These are phyloP conservation scores for Puccinia sorghi DNA, from an alignment of 1,284 basidiomycete species.

Conservation along the genomic window DNA sequence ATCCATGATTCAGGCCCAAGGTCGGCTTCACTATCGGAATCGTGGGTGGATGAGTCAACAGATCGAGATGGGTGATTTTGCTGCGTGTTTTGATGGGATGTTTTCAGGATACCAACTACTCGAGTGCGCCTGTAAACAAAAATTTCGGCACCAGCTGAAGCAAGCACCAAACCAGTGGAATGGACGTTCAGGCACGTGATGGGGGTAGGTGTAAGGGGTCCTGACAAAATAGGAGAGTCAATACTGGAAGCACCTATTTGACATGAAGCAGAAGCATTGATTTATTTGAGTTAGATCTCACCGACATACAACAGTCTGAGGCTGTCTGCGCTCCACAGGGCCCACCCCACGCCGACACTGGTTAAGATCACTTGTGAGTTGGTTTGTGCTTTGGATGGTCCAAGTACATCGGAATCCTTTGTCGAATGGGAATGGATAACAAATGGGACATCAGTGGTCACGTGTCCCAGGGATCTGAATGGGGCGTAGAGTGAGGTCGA, in stretches of 20 bases:
- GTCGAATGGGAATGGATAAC: constrained; percentile 80
- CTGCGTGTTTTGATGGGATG: neutral
- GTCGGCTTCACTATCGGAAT: constrained; percentile 10
- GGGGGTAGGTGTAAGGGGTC: constrained; percentile 40
- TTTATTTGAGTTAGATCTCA: constrained; percentile 60
- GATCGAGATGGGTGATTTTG: neutral
- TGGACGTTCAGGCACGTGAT: constrained; percentile 41
- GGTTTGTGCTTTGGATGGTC: constrained; percentile 60
- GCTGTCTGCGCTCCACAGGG: constrained; percentile 91
- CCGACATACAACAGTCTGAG: constrained; percentile 92
- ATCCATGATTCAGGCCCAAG: constrained; percentile 28
- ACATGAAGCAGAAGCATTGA: neutral
- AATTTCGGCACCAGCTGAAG: constrained; percentile 32
- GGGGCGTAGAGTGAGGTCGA: constrained; percentile 73
- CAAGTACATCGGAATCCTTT: constrained; percentile 70
- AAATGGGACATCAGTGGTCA: constrained; percentile 90
- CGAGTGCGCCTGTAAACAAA: constrained; percentile 36
- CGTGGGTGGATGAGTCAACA: neutral
- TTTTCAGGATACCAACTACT: constrained; percentile 17
- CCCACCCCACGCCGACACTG: constrained; percentile 87
- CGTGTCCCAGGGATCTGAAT: constrained; percentile 87
- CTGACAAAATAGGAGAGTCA: neutral
- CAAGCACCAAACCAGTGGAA: constrained; percentile 38
- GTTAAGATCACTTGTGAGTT: constrained; percentile 66
- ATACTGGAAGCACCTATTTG: neutral